A percentile compares a stretch with the other conserved stretches of the same genome.
phyloP scores from a whole-genome alignment of 176 grass and related monocot genomes.

The Oryza glaberrima region DNA sequence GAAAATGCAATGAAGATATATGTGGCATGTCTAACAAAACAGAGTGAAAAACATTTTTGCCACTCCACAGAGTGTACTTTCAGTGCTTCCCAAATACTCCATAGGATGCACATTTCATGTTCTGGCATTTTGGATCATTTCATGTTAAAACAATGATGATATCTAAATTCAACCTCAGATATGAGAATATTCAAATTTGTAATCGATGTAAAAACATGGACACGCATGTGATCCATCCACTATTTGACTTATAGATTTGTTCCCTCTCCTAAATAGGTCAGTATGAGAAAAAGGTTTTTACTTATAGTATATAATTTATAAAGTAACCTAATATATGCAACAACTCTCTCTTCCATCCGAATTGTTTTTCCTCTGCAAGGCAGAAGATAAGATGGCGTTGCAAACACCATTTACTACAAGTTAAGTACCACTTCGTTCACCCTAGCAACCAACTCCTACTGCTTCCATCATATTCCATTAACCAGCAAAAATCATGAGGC shows the following conservation, averaged over 20 bases:
- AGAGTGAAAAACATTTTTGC: neutral
- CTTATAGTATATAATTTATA: slow-evolving; percentile 11
- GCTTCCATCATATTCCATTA: neutral
- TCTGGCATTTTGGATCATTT: neutral
- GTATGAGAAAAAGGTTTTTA: neutral
- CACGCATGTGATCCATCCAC: neutral
- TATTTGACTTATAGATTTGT: neutral
- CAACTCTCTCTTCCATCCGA: neutral
- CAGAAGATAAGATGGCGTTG: neutral
- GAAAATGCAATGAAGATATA: neutral
- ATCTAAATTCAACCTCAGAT: neutral
- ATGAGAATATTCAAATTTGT: neutral
- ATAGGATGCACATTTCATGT: neutral
- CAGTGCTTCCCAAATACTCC: neutral
- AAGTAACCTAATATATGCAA: slow-evolving; percentile 1
- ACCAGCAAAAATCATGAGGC: neutral
- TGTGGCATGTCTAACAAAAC: neutral
- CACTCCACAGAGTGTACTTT: neutral
- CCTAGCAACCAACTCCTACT: neutral
- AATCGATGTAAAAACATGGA: neutral
- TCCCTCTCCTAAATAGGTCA: slow-evolving; percentile 5
- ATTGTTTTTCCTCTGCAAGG: neutral
- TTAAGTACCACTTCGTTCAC: neutral
- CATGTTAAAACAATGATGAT: neutral
- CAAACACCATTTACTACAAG: neutral